These are phyloP conservation scores for Tritrichomonas musculus DNA, from an alignment of 208 protist genomes.

Conservation along the genomic window DNA sequence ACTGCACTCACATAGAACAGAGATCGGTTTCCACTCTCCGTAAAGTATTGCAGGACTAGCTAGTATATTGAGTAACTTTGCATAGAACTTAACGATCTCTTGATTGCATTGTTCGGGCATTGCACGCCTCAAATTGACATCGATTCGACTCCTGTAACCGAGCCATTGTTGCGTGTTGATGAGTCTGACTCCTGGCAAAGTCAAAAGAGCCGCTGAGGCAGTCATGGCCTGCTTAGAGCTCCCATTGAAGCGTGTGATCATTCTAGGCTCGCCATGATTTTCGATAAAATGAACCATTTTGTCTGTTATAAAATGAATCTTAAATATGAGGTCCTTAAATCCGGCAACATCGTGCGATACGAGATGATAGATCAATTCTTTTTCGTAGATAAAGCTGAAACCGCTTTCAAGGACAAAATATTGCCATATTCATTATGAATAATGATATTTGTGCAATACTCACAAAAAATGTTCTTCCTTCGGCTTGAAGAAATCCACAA, in stretches of 20 bases:
- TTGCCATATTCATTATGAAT: neutral
- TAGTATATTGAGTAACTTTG: neutral
- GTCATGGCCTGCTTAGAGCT: neutral
- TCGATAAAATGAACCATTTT: conserved; percentile 33
- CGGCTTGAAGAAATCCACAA: neutral
- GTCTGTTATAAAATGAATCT: neutral
- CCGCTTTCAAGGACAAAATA: neutral
- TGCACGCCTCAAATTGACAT: conserved; percentile 36
- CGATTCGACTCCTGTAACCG: conserved; percentile 7
- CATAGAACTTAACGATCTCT: neutral
- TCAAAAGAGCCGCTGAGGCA: conserved; percentile 17
- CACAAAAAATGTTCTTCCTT: neutral
- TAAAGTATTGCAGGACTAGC: neutral
- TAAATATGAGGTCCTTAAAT: neutral
- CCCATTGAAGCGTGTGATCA: neutral
- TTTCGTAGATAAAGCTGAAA: conserved; percentile 38
- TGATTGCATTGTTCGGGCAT: neutral
- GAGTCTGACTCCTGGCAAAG: conserved; percentile 36
- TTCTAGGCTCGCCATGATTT: conserved; percentile 37
- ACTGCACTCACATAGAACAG: neutral
- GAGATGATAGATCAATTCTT: conserved; percentile 29
- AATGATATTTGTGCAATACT: neutral
- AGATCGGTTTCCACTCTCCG: neutral
- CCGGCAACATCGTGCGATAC: neutral
- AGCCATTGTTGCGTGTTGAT: conserved; percentile 24